Percentiles rank a stretch among this genome's conserved stretches.
Conservation (phyloP, 129 eudicot species). For the Solidago caesia region DNA sequence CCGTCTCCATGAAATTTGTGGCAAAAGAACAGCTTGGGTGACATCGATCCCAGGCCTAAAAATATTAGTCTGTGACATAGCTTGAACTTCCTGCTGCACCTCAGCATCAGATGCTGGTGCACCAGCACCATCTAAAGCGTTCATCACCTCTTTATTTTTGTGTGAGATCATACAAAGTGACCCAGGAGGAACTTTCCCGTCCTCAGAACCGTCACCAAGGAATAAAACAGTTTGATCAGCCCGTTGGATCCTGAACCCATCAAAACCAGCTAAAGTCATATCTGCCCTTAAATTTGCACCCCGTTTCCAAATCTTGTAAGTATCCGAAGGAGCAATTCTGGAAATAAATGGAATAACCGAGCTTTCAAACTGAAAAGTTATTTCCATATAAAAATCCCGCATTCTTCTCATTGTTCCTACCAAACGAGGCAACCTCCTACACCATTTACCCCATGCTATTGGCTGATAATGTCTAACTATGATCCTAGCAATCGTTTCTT, state of each 20-base stretch:
- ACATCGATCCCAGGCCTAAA: slow-evolving; percentile 89
- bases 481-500: slow-evolving; percentile 64
- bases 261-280: slow-evolving; percentile 93
- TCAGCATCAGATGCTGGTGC: slow-evolving; percentile 74
- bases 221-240: slow-evolving; percentile 82
- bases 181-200: slow-evolving; percentile 68
- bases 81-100: slow-evolving; percentile 74
- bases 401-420: slow-evolving; percentile 73
- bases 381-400: slow-evolving; percentile 95
- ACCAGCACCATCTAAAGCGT: slow-evolving; percentile 91
- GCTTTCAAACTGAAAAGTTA: slow-evolving; percentile 85
- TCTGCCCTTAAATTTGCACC: slow-evolving; percentile 88
- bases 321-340: slow-evolving; percentile 85
- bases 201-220: slow-evolving; percentile 89
- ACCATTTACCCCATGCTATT: slow-evolving; percentile 92
- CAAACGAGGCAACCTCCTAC: slow-evolving; percentile 77
- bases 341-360: slow-evolving; percentile 88
- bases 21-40: slow-evolving; percentile 80
- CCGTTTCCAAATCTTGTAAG: slow-evolving; percentile 85
- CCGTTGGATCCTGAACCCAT: slow-evolving; percentile 77
- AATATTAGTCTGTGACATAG: slow-evolving; percentile 84
- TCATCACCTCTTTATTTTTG: slow-evolving; percentile 77
- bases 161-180: slow-evolving; percentile 77
- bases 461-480: slow-evolving; percentile 88
- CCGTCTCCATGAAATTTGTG: slow-evolving; percentile 74